Base-by-base conservation (phyloP, 345 rosid genomes). In the Bretschneidera sinensis region DNA sequence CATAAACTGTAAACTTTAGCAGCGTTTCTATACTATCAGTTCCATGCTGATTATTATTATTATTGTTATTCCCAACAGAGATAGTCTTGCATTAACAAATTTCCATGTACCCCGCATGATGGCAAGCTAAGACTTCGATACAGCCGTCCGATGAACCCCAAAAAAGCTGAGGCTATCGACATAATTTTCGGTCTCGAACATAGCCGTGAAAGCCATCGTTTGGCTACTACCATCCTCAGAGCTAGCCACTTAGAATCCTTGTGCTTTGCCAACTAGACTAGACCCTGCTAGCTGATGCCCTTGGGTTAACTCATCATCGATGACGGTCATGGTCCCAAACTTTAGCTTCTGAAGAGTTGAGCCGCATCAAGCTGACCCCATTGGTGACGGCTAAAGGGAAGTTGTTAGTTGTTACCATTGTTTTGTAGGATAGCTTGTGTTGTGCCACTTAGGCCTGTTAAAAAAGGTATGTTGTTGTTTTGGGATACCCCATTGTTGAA, bases 21-120 rank as follows among this genome's bases (percentile, higher is more conserved):
- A 76, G 35, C 11, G 80, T 76, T 57, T 71, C 80, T 22, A 54
- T 17, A 1, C 80, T 76, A 50, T 76, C 80, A 15, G 76, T 71
- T 43, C 61, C 59, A 22, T 71, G 74, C 55, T 71, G 76, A 50
- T 24, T 71, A 28, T 76, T 67, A 71, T 68, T 15, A 76, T 57
- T 48, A 50, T 65, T 6, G 80, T 71, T 24, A 50, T 63, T 2
- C 74, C 80, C 15, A n/a, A n/a, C n/a, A n/a, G n/a, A n/a, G n/a
- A n/a, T n/a, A n/a, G n/a, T 57, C 74, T 74, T 0, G 89, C 89
- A 70, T 89, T 85, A 47, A 82, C 89, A 71, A 78, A 82, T 66
- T 82, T 87, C 15, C 98, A 92, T 0, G 95, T 92, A 14, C 97
- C 98, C 33, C 92, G 97, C 97, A 85, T 89, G 55, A 92, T 66